A percentile compares a stretch with the other conserved stretches of the same genome.
These are phyloP conservation scores for Neofusicoccum sp. DNA, from an alignment of 2,329 filamentous ascomycete species.

Conservation along the genomic window DNA sequence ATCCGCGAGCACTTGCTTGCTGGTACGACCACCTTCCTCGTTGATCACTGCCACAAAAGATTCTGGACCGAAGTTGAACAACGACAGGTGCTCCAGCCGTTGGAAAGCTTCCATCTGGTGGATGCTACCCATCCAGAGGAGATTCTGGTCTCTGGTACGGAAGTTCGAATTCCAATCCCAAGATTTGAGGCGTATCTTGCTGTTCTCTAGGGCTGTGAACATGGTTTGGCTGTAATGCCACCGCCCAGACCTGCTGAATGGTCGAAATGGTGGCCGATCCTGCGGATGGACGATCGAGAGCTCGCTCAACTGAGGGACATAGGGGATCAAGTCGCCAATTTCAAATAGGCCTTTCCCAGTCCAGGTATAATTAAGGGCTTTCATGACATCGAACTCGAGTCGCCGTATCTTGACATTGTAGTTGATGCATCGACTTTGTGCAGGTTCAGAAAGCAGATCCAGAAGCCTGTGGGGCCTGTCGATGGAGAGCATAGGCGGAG, in stretches of 20 bases:
- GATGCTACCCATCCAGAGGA: conserved; percentile 43
- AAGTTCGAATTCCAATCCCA: conserved; percentile 59
- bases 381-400: conserved; percentile 66
- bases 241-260: conserved; percentile 33
- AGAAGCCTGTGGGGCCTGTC: conserved; percentile 49
- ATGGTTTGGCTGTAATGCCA: conserved; percentile 70
- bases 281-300: conserved; percentile 70
- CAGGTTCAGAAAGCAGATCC: conserved; percentile 55
- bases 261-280: conserved; percentile 66
- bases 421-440: conserved; percentile 43
- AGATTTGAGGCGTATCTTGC: conserved; percentile 45
- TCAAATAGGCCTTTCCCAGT: conserved; percentile 55
- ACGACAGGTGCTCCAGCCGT: conserved; percentile 33
- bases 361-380: conserved; percentile 54
- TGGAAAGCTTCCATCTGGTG: conserved; percentile 44
- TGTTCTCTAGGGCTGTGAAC: conserved; percentile 61
- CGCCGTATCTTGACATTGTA: conserved; percentile 70
- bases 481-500: conserved; percentile 61
- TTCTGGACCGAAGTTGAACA: conserved; percentile 34
- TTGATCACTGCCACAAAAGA: neutral
- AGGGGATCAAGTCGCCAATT: conserved; percentile 58
- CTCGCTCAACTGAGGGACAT: conserved; percentile 65
- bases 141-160: conserved; percentile 27
- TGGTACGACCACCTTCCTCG: conserved; percentile 25
- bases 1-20: conserved; percentile 46